Conservation (phyloP, 2,329 filamentous ascomycete species). For the Epichloe sylvatica region DNA sequence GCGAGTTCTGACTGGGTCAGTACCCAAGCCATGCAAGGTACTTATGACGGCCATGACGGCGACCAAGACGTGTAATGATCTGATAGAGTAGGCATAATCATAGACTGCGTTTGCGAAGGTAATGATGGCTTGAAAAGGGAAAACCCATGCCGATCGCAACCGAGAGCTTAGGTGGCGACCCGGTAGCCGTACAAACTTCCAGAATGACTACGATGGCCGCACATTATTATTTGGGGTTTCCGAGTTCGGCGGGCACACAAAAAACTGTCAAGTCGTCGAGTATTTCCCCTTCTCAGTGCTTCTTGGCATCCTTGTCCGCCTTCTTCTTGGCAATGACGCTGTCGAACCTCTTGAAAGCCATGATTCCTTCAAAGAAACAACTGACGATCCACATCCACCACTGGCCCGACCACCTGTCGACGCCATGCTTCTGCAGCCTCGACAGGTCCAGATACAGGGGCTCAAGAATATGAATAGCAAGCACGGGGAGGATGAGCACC, state of each 20-base stretch:
- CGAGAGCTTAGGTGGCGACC: no score
- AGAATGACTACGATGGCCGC: no score
- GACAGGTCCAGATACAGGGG: constrained; percentile 33
- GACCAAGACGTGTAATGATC: constrained; percentile 32
- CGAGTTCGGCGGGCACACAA: no score
- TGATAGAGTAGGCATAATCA: not conserved
- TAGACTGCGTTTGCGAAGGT: not conserved
- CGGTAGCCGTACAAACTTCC: no score
- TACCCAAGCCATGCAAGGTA: constrained; percentile 45
- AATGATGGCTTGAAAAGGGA: not conserved
- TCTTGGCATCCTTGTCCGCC: constrained; percentile 26
- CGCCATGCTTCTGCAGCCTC: constrained; percentile 32
- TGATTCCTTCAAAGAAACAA: constrained; percentile 40
- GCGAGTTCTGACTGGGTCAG: constrained; percentile 49
- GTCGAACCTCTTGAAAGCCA: constrained; percentile 38
- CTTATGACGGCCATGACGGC: constrained; percentile 42
- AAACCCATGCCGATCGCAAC: not conserved
- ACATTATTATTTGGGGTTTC: no score
- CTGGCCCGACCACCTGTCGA: constrained; percentile 28
- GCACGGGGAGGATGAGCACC: constrained; percentile 41
- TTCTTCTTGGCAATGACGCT: constrained; percentile 29
- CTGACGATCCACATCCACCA: constrained; percentile 43
- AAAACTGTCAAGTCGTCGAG: no score
- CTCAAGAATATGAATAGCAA: constrained; percentile 54
- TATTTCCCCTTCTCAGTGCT: constrained; percentile 13